Evolutionary conservation across 805 yeast species (phyloP), one percentile per base, ranked within the genome.

Genomic region (Teunomyces atbi): DNA sequence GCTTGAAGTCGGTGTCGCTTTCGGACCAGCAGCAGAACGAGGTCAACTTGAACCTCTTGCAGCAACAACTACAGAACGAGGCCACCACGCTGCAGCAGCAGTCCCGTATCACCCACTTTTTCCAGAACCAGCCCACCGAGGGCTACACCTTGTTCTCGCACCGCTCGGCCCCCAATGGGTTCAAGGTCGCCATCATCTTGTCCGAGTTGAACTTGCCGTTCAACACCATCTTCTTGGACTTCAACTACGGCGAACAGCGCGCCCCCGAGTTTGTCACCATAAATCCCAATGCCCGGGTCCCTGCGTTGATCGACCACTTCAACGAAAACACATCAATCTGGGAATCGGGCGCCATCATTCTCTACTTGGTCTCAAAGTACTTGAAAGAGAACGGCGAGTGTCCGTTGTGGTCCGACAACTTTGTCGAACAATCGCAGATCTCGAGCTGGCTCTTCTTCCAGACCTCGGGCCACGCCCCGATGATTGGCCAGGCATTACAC

Each of bases 381-480:
- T 65, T 79, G 27, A 78, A 77, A 55, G 88, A 85, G 51, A 77
- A 71, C 45, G 87, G 87, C 6, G 74, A 74, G 32, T 86, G 92
- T 56, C 74, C 87, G 7, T 77, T 89, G 45, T 92, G 96, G 89
- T 82, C 95, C 3, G 83, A 81, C 44, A 85, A 84, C 59, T 62
- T 85, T 44, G 74, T 80, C 11, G 96, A 89, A 53, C 96, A 89
- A 69, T 77, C 91, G 3, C 92, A 86, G 62, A 89, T 91, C 47
- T 77, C 82, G 49, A 81, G 90, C 5, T 91, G 97, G 97, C 74
- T 92, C 32, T 91, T 89, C 60, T 91, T 91, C 74, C 98, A 91
- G 68, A 89, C 97, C 2, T 86, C 95, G 4, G 97, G 98, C 5
- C 97, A 90, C 63, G 96, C 97, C 0, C 97, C 97, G n/a, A 91